Conservation (phyloP, 306 rosid genomes). For the Sicyos edulis region DNA sequence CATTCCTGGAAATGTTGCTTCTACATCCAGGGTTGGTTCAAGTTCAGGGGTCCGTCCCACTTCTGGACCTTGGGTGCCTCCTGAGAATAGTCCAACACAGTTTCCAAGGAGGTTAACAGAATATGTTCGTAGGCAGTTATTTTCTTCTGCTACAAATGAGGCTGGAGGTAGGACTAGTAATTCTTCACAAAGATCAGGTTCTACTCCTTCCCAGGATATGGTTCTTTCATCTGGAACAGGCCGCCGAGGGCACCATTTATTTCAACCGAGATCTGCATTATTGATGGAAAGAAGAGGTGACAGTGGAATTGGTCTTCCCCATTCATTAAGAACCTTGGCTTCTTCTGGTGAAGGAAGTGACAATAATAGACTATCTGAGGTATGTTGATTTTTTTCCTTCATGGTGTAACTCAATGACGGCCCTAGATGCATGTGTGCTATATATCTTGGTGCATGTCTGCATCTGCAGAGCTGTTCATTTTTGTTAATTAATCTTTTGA, state of each 20-base stretch:
- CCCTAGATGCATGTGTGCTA: background rate
- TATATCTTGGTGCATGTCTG: background rate
- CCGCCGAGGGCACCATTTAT: conserved; percentile 36
- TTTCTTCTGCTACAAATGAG: conserved; percentile 55
- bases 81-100: conserved; percentile 52
- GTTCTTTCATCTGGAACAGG: conserved; percentile 44
- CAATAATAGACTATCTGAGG: conserved; percentile 87
- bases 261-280: conserved; percentile 51
- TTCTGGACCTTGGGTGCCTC: conserved; percentile 67
- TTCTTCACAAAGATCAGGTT: conserved; percentile 50
- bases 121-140: conserved; percentile 63
- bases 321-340: conserved; percentile 66
- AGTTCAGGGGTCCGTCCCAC: conserved; percentile 50
- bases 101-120: conserved; percentile 74
- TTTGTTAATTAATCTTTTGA: background rate
- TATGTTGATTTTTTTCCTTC: conserved; percentile 30
- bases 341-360: conserved; percentile 70
- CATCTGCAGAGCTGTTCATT: background rate
- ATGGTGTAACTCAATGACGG: conserved; percentile 2
- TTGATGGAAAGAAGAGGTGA: conserved; percentile 77
- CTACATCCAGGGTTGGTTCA: conserved; percentile 47
- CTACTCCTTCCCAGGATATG: conserved; percentile 49
- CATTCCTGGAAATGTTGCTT: conserved; percentile 60
- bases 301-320: conserved; percentile 57
- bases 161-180: conserved; percentile 50